phyloP scores from a whole-genome alignment of 2,329 filamentous ascomycete species.

The Colletotrichum destructivum region DNA sequence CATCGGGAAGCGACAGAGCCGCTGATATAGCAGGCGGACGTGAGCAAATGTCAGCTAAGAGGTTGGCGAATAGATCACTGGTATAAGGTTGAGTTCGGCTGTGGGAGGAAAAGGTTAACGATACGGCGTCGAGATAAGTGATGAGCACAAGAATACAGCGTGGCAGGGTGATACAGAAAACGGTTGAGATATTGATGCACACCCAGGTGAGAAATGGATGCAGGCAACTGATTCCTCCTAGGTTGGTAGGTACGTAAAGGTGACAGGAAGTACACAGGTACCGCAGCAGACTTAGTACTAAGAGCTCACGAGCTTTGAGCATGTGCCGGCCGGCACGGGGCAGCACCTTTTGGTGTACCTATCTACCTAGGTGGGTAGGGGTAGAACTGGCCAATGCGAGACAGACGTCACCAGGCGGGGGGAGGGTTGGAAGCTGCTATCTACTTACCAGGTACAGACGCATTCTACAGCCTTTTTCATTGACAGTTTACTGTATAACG shows the following conservation, averaged over 20 bases:
- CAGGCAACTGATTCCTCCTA: not conserved
- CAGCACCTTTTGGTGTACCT: not conserved
- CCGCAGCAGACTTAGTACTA: not conserved
- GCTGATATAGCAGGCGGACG: not conserved
- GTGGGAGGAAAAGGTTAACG: not conserved
- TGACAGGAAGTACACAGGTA: not conserved
- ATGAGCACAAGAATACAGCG: not conserved
- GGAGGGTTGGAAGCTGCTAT: not conserved
- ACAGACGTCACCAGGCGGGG: constrained; percentile 28
- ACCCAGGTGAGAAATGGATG: not conserved
- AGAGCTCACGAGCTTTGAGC: constrained; percentile 42
- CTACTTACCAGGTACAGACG: not conserved
- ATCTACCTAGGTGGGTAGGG: not conserved
- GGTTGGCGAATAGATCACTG: not conserved
- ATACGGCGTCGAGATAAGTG: not conserved
- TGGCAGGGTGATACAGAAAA: not conserved
- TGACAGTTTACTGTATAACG: no score
- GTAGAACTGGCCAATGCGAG: not conserved
- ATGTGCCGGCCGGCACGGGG: constrained; percentile 38
- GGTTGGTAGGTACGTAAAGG: not conserved
- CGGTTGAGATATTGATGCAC: not conserved
- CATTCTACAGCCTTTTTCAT: no score
- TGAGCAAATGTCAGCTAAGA: not conserved
- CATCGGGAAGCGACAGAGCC: constrained; percentile 31
- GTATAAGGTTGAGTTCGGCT: not conserved